Evolutionary conservation across 169 alveolate genomes (phyloP).

Genomic region (Plasmodium sp.): DNA sequence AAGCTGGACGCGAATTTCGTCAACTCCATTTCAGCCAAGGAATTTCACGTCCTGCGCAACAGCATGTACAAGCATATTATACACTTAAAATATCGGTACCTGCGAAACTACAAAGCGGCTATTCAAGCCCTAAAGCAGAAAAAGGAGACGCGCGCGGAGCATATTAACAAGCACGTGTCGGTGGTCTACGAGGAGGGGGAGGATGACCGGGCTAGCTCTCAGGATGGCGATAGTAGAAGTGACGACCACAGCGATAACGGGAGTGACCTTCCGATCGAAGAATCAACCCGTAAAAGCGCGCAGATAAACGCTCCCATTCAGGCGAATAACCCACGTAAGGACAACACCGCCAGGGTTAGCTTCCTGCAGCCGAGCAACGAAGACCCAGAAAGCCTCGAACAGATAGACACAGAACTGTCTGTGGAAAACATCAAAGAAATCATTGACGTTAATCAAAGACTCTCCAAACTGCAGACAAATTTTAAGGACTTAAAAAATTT

Average conservation of each 20-base stretch:
- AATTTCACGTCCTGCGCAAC: constrained; percentile 41
- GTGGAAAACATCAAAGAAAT: constrained; percentile 32
- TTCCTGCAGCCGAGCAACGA: not conserved
- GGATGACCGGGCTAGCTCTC: not conserved
- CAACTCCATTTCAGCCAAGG: constrained; percentile 36
- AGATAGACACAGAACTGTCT: constrained; percentile 2
- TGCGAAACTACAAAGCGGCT: constrained; percentile 25
- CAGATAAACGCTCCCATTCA: not conserved
- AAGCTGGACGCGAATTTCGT: not conserved
- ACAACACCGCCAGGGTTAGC: not conserved
- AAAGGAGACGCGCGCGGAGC: constrained; percentile 17
- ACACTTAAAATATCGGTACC: constrained; percentile 29
- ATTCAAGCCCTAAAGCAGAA: constrained; percentile 30
- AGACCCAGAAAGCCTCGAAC: not conserved
- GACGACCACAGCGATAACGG: not conserved
- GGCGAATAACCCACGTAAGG: not conserved
- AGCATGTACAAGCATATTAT: constrained; percentile 28
- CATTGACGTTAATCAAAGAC: constrained; percentile 41
- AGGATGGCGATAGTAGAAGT: not conserved
- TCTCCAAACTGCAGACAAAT: constrained; percentile 25
- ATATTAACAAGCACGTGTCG: constrained; percentile 53
- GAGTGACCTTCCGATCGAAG: not conserved
- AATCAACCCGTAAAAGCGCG: not conserved
- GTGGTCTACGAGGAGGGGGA: constrained; percentile 44
- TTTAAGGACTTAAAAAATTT: constrained; percentile 54